Base-by-base conservation (phyloP, 2,329 filamentous ascomycete species). In the Phialocephala sp. region DNA sequence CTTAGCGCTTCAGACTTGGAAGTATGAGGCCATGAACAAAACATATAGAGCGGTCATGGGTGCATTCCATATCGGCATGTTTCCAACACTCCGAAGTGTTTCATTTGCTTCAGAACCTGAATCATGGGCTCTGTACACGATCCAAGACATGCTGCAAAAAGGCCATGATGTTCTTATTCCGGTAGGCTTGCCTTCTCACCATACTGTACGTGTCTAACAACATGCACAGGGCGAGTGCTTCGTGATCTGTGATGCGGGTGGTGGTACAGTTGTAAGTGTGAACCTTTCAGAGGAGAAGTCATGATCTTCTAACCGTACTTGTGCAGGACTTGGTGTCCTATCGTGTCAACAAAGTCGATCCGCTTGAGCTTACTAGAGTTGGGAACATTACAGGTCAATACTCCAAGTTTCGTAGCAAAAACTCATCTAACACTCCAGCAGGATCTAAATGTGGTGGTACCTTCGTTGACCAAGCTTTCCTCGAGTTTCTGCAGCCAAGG, bases 261-360 rank as follows among this genome's bases (percentile, higher is more conserved):
- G 62, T 43, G 62, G 62, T 18, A 64, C 62, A 3, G 62, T 64
- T 4, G 62, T 64, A 59, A 64, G 62, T 59, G 35, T 9, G 8
- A 43, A 52, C 11, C 5, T 50, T 54, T 11, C 22, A 39, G 37
- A 8, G n/a, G 32, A 18, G 11, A 11, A 35, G 24, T 15, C 50
- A 22, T 9, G 50, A 4, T 22, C 43, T 22, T 14, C 60, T 63
- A 11, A 55, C 39, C n/a, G 2, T 5, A 27, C 8, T 8, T 11
- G 18, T 52, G 27, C 9, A 64, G 62, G 62, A 64, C 36, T 43
- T 64, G 35, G 62, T 55, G 6, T 64, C 62, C 8, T 64, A 59
- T 36, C 37, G 20, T 22, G 37, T 64, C 35, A 39, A 64, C 11
- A 59, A 24, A 24, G 27, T 64, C 11, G 35, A 54, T 14, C 62